These are phyloP conservation scores for Scolecobasidium constrictum DNA, from an alignment of 2,329 filamentous ascomycete species.

Conservation along the genomic window DNA sequence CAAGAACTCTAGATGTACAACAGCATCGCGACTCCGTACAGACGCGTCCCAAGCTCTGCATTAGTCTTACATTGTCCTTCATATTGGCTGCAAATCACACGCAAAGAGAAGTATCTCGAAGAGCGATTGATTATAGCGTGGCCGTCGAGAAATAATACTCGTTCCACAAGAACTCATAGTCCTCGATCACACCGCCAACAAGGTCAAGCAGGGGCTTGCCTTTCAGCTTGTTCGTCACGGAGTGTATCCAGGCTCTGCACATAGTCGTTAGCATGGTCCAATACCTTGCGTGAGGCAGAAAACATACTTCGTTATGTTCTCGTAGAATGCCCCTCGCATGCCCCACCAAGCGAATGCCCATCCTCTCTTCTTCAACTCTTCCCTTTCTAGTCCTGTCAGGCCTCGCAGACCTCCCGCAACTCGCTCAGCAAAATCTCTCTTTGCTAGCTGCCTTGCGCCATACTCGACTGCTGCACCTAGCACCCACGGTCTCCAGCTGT, in stretches of 20 bases:
- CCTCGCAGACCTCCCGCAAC: conserved; percentile 62
- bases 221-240: conserved; percentile 58
- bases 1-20: no score
- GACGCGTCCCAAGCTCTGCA: no score
- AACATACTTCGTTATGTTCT: conserved; percentile 65
- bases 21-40: no score
- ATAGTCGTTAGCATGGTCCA: conserved; percentile 12
- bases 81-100: no score
- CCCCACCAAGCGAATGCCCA: conserved; percentile 93
- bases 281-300: not conserved
- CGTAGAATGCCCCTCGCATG: conserved; percentile 95
- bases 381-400: conserved; percentile 73
- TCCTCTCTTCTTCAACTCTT: conserved; percentile 78
- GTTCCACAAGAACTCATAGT: conserved; percentile 97
- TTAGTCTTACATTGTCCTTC: no score
- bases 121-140: conserved; percentile 44
- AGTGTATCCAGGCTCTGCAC: conserved; percentile 50
- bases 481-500: conserved; percentile 86
- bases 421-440: conserved; percentile 51
- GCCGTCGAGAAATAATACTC: conserved; percentile 83
- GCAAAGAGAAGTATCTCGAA: no score
- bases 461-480: conserved; percentile 78
- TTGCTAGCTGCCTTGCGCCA: conserved; percentile 73
- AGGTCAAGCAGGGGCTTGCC: conserved; percentile 68
- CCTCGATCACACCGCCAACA: conserved; percentile 76